Conservation (phyloP, 2,329 filamentous ascomycete genomes). For the Colletotrichum acutatum region DNA sequence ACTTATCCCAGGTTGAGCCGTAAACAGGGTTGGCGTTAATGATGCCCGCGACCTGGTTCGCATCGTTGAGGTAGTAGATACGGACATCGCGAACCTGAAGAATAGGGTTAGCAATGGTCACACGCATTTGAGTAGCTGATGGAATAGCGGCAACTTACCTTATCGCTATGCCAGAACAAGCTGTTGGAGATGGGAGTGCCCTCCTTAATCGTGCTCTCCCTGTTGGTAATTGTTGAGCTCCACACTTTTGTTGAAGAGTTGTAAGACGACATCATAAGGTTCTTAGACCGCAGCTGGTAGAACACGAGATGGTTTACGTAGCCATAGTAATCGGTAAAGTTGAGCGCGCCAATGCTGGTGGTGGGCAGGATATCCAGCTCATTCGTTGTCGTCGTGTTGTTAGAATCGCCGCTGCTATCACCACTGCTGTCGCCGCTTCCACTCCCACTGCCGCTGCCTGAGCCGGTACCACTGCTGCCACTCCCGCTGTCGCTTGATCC, state of each 20-base stretch:
- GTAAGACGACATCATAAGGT: slow-evolving; percentile 22
- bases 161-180: slow-evolving; percentile 28
- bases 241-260: slow-evolving; percentile 27
- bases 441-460: background rate
- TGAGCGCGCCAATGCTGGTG: slow-evolving; percentile 25
- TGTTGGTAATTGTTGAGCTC: slow-evolving; percentile 12
- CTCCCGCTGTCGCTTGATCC: background rate
- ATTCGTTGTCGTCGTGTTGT: slow-evolving; percentile 6
- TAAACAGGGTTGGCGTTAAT: slow-evolving; percentile 19
- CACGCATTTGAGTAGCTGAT: background rate
- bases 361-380: slow-evolving; percentile 1
- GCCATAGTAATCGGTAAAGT: slow-evolving; percentile 33
- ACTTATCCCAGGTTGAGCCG: slow-evolving; percentile 23
- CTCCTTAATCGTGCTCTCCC: slow-evolving; percentile 17
- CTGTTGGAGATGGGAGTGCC: slow-evolving; percentile 34
- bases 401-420: background rate
- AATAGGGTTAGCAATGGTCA: background rate
- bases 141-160: background rate
- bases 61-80: slow-evolving; percentile 27
- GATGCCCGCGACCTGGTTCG: slow-evolving; percentile 26
- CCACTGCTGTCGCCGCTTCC: background rate
- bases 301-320: slow-evolving; percentile 28
- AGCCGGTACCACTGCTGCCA: background rate
- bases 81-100: slow-evolving; percentile 22
- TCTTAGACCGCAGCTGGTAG: slow-evolving; percentile 25